Percentiles rank a stretch among this genome's conserved stretches.
Evolutionary conservation across 2,329 filamentous ascomycete genomes (phyloP).

Genomic region (Scytalidium lignicola): DNA sequence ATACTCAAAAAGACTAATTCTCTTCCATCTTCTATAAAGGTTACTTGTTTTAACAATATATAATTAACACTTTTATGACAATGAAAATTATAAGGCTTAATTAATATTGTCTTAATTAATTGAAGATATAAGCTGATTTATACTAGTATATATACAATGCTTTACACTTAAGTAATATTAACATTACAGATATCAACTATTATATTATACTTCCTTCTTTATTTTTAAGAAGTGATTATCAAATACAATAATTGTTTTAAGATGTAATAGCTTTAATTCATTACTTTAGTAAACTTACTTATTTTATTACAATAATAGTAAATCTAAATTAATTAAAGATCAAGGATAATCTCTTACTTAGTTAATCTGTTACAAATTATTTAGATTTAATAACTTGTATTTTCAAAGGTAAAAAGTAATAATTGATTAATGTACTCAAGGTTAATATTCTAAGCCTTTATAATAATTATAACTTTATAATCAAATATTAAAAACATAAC

Average conservation of each 20-base stretch:
- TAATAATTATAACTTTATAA: conserved; percentile 2
- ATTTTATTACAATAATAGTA: neutral
- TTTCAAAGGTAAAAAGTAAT: neutral
- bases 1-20: neutral
- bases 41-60: neutral
- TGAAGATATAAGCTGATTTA: neutral
- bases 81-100: neutral
- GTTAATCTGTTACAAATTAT: neutral
- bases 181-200: neutral
- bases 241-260: neutral
- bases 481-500: conserved; percentile 6
- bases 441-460: neutral
- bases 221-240: neutral
- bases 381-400: conserved; percentile 3
- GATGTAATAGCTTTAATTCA: neutral
- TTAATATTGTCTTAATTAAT: neutral
- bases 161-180: neutral
- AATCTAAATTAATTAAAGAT: conserved; percentile 3
- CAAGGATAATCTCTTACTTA: neutral
- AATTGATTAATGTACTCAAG: conserved; percentile 4
- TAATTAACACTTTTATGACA: neutral
- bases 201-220: neutral
- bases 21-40: neutral
- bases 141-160: neutral
- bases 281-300: neutral